Evolutionary conservation across 495 filamentous ascomycete genomes (phyloP).

Genomic region (Aspergillus avenaceus): DNA sequence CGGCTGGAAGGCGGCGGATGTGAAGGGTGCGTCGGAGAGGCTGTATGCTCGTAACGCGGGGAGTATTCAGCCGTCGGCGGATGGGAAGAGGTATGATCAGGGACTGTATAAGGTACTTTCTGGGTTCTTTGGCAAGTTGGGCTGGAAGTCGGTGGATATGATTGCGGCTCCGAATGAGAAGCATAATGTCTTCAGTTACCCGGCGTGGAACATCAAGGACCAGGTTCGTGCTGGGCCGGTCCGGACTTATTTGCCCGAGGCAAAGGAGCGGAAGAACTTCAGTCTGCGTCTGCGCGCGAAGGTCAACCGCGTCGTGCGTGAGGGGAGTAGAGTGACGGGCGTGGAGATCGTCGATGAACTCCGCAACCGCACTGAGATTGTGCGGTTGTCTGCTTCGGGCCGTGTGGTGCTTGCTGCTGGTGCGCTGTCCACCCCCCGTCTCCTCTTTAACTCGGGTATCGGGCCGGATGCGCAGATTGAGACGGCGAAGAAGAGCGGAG

Average conservation of each 20-base stretch:
- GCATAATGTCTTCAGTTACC: conserved; percentile 60
- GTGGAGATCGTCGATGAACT: conserved; percentile 61
- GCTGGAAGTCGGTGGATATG: conserved; percentile 60
- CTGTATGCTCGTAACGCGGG: conserved; percentile 69
- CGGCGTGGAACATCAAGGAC: conserved; percentile 65
- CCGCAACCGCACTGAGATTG: conserved; percentile 55
- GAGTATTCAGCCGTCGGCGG: conserved; percentile 60
- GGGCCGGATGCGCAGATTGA: conserved; percentile 59
- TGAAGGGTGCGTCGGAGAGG: conserved; percentile 50
- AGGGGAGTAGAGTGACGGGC: conserved; percentile 57
- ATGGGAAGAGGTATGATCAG: conserved; percentile 67
- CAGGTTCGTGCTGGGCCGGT: conserved; percentile 69
- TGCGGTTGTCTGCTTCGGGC: conserved; percentile 57
- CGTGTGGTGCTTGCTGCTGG: conserved; percentile 67
- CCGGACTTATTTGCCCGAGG: conserved; percentile 67
- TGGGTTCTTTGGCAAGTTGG: conserved; percentile 48
- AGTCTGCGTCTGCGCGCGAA: conserved; percentile 60
- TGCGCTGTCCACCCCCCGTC: conserved; percentile 68
- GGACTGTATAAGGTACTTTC: conserved; percentile 58
- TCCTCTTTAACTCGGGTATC: conserved; percentile 65
- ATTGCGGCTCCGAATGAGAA: conserved; percentile 60
- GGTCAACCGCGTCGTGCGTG: conserved; percentile 62
- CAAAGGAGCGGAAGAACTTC: conserved; percentile 60
- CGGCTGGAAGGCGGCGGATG: conserved; percentile 66
- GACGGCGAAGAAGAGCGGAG: conserved; percentile 46